Evolutionary conservation across 768 basidiomycete genomes (phyloP).

Genomic region (Russula virescens): DNA sequence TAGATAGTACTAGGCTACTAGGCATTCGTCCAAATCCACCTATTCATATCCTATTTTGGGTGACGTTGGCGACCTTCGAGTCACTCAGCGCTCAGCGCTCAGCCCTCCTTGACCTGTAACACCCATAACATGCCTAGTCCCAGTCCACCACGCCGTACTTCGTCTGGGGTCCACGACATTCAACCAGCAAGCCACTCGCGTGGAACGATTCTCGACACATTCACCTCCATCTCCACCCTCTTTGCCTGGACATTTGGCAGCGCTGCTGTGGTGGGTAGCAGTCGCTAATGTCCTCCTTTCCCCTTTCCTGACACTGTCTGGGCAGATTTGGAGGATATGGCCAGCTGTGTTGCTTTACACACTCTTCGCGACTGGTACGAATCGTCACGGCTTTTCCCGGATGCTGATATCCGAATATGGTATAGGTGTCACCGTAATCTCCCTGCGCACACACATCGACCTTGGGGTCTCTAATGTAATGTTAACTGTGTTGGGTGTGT

Average conservation of each 20-base stretch:
- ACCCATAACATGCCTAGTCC: neutral
- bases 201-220: neutral
- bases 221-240: neutral
- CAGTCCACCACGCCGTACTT: neutral
- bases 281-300: conserved; percentile 9
- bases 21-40: neutral
- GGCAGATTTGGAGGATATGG: conserved; percentile 56
- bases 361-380: conserved; percentile 44
- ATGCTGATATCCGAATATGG: neutral
- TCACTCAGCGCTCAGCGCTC: no score
- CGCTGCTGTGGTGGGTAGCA: neutral
- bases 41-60: no score
- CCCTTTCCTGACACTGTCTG: neutral
- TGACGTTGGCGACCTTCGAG: neutral
- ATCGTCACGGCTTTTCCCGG: conserved; percentile 3
- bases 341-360: conserved; percentile 61
- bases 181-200: conserved; percentile 12
- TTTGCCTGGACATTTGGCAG: conserved; percentile 32
- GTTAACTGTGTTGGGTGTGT: conserved; percentile 10
- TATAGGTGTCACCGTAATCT: neutral
- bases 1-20: no score
- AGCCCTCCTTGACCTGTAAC: no score
- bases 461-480: neutral
- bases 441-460: neutral
- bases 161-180: conserved; percentile 2